Evolutionary conservation across 306 rosid species (phyloP), one percentile per base, ranked within the genome.

Genomic region (Inga leiocalycina): DNA sequence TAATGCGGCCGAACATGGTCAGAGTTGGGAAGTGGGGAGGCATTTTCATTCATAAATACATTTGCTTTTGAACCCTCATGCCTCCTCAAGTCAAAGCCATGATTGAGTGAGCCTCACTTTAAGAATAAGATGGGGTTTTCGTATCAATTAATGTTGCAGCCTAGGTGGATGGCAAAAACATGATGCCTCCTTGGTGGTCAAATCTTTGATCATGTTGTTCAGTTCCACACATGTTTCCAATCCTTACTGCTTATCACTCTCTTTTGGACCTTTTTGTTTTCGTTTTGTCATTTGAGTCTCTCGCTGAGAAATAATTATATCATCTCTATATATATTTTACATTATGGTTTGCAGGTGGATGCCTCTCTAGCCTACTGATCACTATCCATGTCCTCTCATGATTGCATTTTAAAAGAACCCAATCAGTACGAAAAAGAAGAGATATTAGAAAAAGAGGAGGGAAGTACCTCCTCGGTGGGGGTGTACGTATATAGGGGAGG

Each of bases 131-230:
- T 39, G 76, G 79, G 30, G 76, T 59, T 70, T 59, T 70, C 52
- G 44, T 44, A 39, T 39, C 43, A 73, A 72, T 32, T 41, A 51
- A 73, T 43, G 77, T 24, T 52, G 74, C 41, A 77, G 56, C 75
- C 82, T 80, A 1, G 56, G 83, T 78, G 81, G 86, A 67, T 35
- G 68, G 78, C 70, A 78, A 46, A 41, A 72, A n/a, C 64, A 19
- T 17, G 0, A 49, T 61, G 78, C 72, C 62, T 79, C 59, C 71
- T 59, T 12, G 11, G 34, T 45, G 76, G 39, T 12, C 68, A 8
- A 45, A 24, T 75, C 32, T 24, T 71, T 51, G 51, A n/a, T 78
- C 35, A 41, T 68, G 68, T 56, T 77, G 14, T 59, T 59, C 19
- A 8, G 22, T 56, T 54, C 27, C 22, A 73, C 79, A 62, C 17